Conservation (phyloP, 139 green algal genomes). For the Coccomyxa sp. region DNA sequence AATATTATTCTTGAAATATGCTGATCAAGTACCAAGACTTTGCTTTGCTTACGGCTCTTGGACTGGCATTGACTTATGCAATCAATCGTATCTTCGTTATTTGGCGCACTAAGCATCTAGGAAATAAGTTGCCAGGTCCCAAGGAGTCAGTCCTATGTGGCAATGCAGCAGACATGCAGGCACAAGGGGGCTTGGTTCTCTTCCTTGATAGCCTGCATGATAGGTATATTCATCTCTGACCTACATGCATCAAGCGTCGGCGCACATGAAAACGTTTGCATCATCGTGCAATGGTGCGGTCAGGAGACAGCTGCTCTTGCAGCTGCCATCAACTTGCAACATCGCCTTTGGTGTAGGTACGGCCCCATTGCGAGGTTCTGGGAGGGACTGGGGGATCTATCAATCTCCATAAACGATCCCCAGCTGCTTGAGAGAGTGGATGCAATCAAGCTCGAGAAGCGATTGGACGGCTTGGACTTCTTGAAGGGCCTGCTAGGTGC, state of each 20-base stretch:
- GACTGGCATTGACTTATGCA: no score
- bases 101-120: not conserved
- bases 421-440: not conserved
- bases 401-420: not conserved
- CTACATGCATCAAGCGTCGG: not conserved
- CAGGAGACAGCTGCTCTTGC: not conserved
- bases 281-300: not conserved
- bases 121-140: not conserved
- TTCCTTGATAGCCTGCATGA: not conserved
- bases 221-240: not conserved
- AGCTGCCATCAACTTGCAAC: not conserved
- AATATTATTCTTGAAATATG: no score
- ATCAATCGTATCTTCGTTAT: not conserved
- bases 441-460: not conserved
- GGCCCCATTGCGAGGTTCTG: not conserved
- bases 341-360: not conserved
- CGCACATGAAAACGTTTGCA: no score
- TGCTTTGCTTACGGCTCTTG: no score
- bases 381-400: not conserved
- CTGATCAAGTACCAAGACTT: no score
- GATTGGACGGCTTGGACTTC: not conserved
- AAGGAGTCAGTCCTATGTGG: not conserved
- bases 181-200: not conserved
- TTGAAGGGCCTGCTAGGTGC: not conserved
- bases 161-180: not conserved